Conservation (phyloP, 2,329 filamentous ascomycete genomes). For the Trichophyton verrucosum region DNA sequence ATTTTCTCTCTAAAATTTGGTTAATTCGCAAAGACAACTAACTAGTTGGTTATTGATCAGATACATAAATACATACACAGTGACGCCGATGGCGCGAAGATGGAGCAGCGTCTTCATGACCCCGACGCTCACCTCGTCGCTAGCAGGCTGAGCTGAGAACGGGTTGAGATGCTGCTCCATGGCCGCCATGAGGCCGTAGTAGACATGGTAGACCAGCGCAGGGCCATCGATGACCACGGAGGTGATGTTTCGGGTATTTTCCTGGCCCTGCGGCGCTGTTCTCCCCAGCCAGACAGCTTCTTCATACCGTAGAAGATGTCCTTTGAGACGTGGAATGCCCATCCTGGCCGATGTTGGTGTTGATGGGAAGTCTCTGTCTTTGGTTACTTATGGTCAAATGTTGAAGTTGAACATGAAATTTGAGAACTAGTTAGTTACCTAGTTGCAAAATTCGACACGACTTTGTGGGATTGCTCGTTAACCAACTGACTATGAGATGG, state of each 20-base stretch:
- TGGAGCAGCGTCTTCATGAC: conserved; percentile 51
- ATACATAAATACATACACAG: conserved; percentile 44
- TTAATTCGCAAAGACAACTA: background rate
- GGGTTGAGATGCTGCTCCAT: conserved; percentile 32
- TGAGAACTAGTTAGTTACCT: no score
- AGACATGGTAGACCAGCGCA: conserved; percentile 61
- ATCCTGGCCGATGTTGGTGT: conserved; percentile 23
- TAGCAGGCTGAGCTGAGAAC: conserved; percentile 46
- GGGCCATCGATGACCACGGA: conserved; percentile 61
- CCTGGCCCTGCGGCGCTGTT: background rate
- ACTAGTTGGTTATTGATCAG: conserved; percentile 5
- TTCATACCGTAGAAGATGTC: conserved; percentile 43
- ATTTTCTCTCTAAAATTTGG: conserved; percentile 46
- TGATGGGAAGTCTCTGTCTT: no score
- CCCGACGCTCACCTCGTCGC: conserved; percentile 48
- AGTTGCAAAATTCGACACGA: no score
- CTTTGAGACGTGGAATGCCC: conserved; percentile 49
- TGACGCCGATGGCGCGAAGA: conserved; percentile 43
- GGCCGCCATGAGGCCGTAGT: conserved; percentile 42
- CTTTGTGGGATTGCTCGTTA: no score
- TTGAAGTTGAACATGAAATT: no score
- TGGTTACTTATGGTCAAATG: no score
- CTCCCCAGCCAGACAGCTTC: conserved; percentile 29
- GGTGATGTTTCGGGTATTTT: conserved; percentile 12
- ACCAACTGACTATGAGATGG: no score